Base-by-base conservation (phyloP, 139 green algal genomes). In the Pseudopediastrum boryanum region DNA sequence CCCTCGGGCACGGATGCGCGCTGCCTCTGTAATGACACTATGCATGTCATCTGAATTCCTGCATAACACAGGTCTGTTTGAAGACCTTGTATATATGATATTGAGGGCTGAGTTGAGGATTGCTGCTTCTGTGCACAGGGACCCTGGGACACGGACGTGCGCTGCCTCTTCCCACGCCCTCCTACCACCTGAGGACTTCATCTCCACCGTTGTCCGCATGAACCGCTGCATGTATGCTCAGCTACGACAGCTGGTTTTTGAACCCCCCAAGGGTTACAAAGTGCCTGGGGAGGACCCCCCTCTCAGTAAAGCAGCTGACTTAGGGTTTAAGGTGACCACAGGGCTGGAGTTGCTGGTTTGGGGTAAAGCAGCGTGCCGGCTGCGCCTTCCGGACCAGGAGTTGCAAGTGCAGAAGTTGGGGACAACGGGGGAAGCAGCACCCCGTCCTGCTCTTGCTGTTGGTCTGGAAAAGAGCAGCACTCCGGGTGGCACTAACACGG, bases 311-410 rank as follows among this genome's bases (percentile, higher is more conserved):
- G 83, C 90, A 1, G 82, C 82, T 0, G 75, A 88, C 36, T 75
- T 92, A 59, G 93, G 93, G 0, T 82, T 93, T 9, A 96, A 95
- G 77, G 70, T 97, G 4, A 83, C 83, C 0, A 81, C 83, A 19
- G 93, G 89, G 0, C 89, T 93, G 71, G 92, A 96, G 79, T 93
- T 94, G 50, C 48, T 96, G 51, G 65, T 58, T 21, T 21, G 59
- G 73, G 13, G 31, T 2, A 25, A n/a, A 36, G 39, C 21, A 2
- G 39, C 44, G 25, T 39, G 42, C 41, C 29, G 52, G 5, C 16
- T 63, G 78, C 48, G 46, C 3, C 19, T 44, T 38, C 23, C 54
- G 25, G 0, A 21, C 67, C 1, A 64, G 25, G 27, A 36, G 25
- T 27, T 56, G 1, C 31, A 4, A n/a, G n/a, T n/a, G 50, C 48